Base-by-base conservation (phyloP, 2,329 filamentous ascomycete genomes). In the Metarhizium humberi region DNA sequence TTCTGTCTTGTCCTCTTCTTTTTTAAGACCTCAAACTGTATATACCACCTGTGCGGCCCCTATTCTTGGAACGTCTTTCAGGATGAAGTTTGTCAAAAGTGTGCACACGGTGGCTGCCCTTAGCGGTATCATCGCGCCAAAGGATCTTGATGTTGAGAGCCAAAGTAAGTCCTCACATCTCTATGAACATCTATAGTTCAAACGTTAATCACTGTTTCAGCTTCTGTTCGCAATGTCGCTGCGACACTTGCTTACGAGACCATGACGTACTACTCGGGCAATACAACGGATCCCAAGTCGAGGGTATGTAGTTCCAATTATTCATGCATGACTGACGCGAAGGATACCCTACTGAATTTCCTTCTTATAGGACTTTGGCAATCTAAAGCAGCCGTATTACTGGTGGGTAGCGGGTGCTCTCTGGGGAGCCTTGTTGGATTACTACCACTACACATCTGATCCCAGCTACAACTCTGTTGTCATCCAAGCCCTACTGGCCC, bases 401-500 rank as follows among this genome's bases (percentile, higher is more conserved):
- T 86, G 81, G 81, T 86, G 83, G 84, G 78, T 85, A 61, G 75
- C 76, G 40, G 84, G 84, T 51, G 82, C 82, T 7, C 75, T 85
- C 56, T 86, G 84, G 78, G 84, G 84, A n/a, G 73, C 78, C 38
- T 78, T 89, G 75, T 69, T 88, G 34, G 83, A 88, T 67, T 88
- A 89, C 66, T 87, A 82, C 58, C 78, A 86, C 64, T 82, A 79
- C 65, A 88, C 85, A 1, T 74, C 77, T 46, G 85, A 89, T 66
- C 64, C 75, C 3, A 76, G 72, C 54, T 87, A 88, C 69, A 83
- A 86, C 65, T 71, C 79, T 29, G 73, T 79, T 3, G 73, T 85
- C 51, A 76, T 78, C 38, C 73, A 85, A 58, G 84, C 80, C 8
- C 70, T 89, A 2, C 67, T 81, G 6, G 80, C 75, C 30, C 84